Evolutionary conservation across 192 early-diverging fungal species (phyloP).

Genomic region (Coemansia sp.): DNA sequence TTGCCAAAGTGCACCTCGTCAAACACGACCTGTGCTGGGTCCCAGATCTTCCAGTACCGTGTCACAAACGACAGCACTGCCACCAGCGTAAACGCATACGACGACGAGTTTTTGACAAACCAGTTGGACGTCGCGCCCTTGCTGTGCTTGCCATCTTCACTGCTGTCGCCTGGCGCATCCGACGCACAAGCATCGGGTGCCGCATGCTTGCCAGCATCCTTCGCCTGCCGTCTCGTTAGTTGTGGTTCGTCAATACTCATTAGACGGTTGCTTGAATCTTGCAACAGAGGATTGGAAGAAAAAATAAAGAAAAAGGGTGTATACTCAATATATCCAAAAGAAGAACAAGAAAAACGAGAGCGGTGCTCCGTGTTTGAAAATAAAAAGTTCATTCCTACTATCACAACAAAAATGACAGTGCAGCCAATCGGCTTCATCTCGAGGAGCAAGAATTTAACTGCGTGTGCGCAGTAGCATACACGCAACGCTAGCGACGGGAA

Average conservation of each 20-base stretch:
- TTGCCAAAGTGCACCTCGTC: constrained; percentile 99
- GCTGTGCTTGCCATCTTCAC: neutral
- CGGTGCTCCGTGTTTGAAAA: constrained; percentile 1
- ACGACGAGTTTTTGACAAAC: constrained; percentile 34
- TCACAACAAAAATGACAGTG: neutral
- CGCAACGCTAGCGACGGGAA: neutral
- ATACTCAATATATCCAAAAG: constrained; percentile 7
- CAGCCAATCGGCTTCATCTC: neutral
- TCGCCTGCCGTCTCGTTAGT: constrained; percentile 14
- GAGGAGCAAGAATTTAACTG: neutral
- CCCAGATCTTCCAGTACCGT: constrained; percentile 66
- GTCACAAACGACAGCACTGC: constrained; percentile 57
- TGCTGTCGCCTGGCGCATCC: neutral
- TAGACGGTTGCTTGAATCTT: neutral
- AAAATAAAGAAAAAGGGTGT: constrained; percentile 5
- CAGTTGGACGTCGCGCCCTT: neutral
- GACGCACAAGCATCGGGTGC: neutral
- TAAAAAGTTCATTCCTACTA: neutral
- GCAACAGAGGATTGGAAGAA: constrained; percentile 2
- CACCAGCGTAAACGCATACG: constrained; percentile 33
- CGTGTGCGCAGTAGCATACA: neutral
- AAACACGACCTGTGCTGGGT: constrained; percentile 81
- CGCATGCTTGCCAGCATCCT: constrained; percentile 3
- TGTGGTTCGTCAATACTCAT: constrained; percentile 45
- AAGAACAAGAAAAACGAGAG: neutral